These are phyloP conservation scores for Plenodomus lindquistii DNA, from an alignment of 2,329 filamentous ascomycete species.

Conservation along the genomic window DNA sequence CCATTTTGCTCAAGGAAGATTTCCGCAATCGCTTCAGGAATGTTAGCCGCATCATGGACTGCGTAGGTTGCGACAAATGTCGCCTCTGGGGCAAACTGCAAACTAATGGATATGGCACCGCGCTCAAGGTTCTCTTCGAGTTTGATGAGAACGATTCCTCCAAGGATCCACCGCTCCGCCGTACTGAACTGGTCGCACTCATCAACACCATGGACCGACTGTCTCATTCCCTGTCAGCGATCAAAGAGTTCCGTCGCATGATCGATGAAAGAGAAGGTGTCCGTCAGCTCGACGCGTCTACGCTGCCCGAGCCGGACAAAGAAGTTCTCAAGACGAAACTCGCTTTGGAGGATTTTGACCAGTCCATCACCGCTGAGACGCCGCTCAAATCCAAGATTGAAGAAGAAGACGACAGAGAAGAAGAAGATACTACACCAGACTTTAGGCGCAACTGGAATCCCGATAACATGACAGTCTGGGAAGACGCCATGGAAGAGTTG, in stretches of 20 bases:
- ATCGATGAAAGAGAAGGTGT: conserved; percentile 47
- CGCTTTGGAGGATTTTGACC: conserved; percentile 24
- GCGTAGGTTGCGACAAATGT: conserved; percentile 98
- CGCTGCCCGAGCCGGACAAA: conserved; percentile 25
- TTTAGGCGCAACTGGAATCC: conserved; percentile 47
- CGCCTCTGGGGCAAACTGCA: conserved; percentile 97
- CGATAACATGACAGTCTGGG: conserved; percentile 53
- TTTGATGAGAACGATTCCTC: conserved; percentile 71
- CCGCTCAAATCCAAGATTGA: conserved; percentile 1
- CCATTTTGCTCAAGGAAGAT: conserved; percentile 88
- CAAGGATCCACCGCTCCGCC: conserved; percentile 72
- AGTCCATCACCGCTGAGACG: conserved; percentile 9
- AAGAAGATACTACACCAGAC: conserved; percentile 48
- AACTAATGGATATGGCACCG: conserved; percentile 90
- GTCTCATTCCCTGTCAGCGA: conserved; percentile 75
- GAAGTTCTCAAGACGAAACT: conserved; percentile 38
- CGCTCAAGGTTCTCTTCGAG: conserved; percentile 94
- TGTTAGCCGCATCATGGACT: conserved; percentile 96
- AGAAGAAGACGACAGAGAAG: conserved; percentile 39
- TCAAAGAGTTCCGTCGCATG: conserved; percentile 70
- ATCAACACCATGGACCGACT: conserved; percentile 93
- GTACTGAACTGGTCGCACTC: conserved; percentile 90
- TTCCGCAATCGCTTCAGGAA: conserved; percentile 98
- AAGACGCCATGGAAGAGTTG: conserved; percentile 68
- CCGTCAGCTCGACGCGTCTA: conserved; percentile 22